These are phyloP conservation scores for Steccherinum ochraceum DNA, from an alignment of 768 basidiomycete species.

Conservation along the genomic window DNA sequence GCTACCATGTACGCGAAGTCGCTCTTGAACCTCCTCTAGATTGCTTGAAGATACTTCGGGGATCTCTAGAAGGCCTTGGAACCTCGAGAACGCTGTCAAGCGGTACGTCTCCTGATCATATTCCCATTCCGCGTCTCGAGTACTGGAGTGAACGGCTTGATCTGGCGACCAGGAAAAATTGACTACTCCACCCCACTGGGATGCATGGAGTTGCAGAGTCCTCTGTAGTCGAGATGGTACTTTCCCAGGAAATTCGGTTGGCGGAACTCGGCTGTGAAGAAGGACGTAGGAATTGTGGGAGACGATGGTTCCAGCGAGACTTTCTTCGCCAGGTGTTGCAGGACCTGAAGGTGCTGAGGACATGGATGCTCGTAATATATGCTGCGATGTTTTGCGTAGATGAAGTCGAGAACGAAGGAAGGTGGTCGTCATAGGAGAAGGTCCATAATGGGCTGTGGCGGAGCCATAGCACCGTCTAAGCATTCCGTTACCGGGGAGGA, in stretches of 20 bases:
- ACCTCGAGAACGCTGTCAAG: constrained; percentile 47
- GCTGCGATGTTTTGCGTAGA: not conserved
- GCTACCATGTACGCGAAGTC: constrained; percentile 27
- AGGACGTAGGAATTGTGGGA: constrained; percentile 50
- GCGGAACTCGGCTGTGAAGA: constrained; percentile 44
- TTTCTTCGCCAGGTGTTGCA: not conserved
- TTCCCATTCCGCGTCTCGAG: constrained; percentile 14
- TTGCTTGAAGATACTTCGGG: constrained; percentile 43
- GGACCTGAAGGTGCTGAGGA: not conserved
- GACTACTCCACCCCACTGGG: constrained; percentile 46
- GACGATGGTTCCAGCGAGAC: constrained; percentile 45
- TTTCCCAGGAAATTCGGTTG: constrained; percentile 41
- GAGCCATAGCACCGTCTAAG: not conserved
- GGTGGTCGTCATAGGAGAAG: not conserved
- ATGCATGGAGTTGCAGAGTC: constrained; percentile 37
- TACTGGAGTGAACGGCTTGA: constrained; percentile 13
- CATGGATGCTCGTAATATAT: not conserved
- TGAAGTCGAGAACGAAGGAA: not conserved
- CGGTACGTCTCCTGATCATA: constrained; percentile 21
- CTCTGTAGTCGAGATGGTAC: constrained; percentile 41
- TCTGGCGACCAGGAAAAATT: constrained; percentile 53
- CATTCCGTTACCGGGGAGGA: not conserved
- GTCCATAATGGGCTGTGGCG: not conserved
- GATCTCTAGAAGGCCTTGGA: constrained; percentile 43
- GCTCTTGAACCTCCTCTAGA: constrained; percentile 37